These are phyloP conservation scores for Juncus inflexus DNA, from an alignment of 176 grass and related monocot genomes.

Conservation along the genomic window DNA sequence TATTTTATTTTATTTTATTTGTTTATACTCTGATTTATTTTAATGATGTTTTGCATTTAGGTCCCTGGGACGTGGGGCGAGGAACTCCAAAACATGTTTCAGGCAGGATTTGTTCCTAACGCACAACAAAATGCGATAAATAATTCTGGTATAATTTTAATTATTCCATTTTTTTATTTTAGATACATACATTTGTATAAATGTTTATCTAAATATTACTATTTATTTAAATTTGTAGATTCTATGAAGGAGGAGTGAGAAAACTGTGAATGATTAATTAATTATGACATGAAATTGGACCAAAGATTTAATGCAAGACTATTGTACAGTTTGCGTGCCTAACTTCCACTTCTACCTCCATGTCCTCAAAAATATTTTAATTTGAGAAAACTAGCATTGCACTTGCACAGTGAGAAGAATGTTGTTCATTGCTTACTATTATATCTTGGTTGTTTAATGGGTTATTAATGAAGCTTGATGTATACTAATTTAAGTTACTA, in stretches of 20 bases:
- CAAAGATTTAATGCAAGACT: slow-evolving; percentile 1
- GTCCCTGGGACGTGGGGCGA: slow-evolving; percentile 44
- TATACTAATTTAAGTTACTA: not conserved
- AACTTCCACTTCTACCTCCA: not conserved
- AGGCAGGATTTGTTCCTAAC: slow-evolving; percentile 34
- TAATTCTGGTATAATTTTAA: slow-evolving; percentile 30
- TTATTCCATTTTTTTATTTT: not conserved
- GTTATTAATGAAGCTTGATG: slow-evolving; percentile 1
- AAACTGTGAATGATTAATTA: slow-evolving; percentile 1
- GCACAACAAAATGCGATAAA: slow-evolving; percentile 26
- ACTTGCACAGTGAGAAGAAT: not conserved
- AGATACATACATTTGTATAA: not conserved
- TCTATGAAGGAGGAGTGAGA: slow-evolving; percentile 46
- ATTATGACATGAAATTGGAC: not conserved
- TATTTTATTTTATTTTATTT: too few relatives aligned
- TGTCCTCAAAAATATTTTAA: slow-evolving; percentile 13
- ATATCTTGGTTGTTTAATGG: not conserved
- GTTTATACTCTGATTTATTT: too few relatives aligned
- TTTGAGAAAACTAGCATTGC: not conserved
- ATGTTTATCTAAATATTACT: not conserved
- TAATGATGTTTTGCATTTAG: slow-evolving; percentile 21
- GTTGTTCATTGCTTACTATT: not conserved
- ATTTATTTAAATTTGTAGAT: slow-evolving; percentile 33
- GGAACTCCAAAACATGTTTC: slow-evolving; percentile 34
- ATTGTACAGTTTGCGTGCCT: slow-evolving; percentile 18